Base-by-base conservation (phyloP, 1,139 yeast species). In the Yamadazyma diddensiae region DNA sequence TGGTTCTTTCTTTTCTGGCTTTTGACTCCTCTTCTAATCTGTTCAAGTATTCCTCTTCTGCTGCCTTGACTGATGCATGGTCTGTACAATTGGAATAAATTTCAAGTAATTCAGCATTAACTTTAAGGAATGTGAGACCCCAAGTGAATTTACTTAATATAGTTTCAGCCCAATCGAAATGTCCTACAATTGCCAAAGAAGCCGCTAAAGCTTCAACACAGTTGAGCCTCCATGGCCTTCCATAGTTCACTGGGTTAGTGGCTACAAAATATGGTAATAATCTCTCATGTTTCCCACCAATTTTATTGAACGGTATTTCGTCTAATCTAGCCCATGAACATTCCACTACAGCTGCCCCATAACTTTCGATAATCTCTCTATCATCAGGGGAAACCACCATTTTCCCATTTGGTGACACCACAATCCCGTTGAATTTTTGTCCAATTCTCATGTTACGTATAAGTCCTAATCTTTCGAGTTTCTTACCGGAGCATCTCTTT, bases 121-220 rank as follows among this genome's bases (percentile, higher is more conserved):
- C 78, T 37, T 83, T 81, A 46, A 94, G 61, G 47, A 92, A 92
- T 0, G 87, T 81, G 18, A 76, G 73, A 2, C 99, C 99, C 97
- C 97, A 92, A 1, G 95, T 81, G 53, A 92, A 92, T 52, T 88
- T 79, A 31, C 78, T 71, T 41, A 92, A 59, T 15, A 90, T 69
- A 42, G 76, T 70, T 24, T 71, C 77, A 0, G 98, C 98, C 94
- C 94, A 87, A 45, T 90, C 97, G 30, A 65, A 62, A 45, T 81
- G 92, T 0, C 97, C 98, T 0, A 88, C 92, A 41, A 92, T 90
- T 2, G 96, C 96, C 53, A 92, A 84, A 53, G 97, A 87, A 0
- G 99, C 98, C 1, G 98, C 98, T 26, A 94, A 61, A 0, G 98
- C 98, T 53, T 92, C 99, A 6, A 88, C 98, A 58, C 99, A 92